Conservation (phyloP, 2,329 filamentous ascomycete species). For the Neopestalotiopsis rosae region DNA sequence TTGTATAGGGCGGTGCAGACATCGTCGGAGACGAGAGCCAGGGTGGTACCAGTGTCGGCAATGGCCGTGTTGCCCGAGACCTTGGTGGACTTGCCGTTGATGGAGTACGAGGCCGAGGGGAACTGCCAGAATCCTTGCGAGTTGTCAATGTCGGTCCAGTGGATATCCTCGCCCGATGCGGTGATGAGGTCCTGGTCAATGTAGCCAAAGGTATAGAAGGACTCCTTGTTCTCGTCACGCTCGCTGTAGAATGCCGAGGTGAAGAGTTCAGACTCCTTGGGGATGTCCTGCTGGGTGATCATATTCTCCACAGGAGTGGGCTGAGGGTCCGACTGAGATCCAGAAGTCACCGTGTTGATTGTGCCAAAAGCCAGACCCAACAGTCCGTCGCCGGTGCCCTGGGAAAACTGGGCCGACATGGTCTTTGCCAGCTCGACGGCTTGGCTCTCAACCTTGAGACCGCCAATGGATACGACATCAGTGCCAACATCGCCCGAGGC, state of each 20-base stretch:
- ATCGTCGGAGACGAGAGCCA: conserved; percentile 67
- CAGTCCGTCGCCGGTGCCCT: conserved; percentile 65
- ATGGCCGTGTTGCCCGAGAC: conserved; percentile 68
- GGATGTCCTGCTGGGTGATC: conserved; percentile 56
- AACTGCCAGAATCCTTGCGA: conserved; percentile 74
- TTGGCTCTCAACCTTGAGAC: conserved; percentile 65
- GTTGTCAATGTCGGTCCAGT: conserved; percentile 67
- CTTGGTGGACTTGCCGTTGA: conserved; percentile 60
- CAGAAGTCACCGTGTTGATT: conserved; percentile 64
- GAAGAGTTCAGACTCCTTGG: conserved; percentile 61
- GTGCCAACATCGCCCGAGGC: conserved; percentile 70
- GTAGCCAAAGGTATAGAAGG: conserved; percentile 77
- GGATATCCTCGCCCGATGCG: conserved; percentile 56
- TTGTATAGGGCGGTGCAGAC: conserved; percentile 67
- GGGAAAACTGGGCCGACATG: conserved; percentile 62
- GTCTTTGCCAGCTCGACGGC: conserved; percentile 67
- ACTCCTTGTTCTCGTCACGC: conserved; percentile 54
- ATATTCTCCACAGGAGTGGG: conserved; percentile 73
- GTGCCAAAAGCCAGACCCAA: conserved; percentile 69
- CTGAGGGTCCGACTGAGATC: conserved; percentile 51
- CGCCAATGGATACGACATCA: conserved; percentile 67
- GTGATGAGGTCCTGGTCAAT: conserved; percentile 69
- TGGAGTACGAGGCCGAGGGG: conserved; percentile 57
- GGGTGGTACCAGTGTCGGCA: conserved; percentile 74
- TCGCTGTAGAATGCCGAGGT: conserved; percentile 66